Conservation (phyloP, 2,329 filamentous ascomycete species). For the Raffaelea ambrosiae region DNA sequence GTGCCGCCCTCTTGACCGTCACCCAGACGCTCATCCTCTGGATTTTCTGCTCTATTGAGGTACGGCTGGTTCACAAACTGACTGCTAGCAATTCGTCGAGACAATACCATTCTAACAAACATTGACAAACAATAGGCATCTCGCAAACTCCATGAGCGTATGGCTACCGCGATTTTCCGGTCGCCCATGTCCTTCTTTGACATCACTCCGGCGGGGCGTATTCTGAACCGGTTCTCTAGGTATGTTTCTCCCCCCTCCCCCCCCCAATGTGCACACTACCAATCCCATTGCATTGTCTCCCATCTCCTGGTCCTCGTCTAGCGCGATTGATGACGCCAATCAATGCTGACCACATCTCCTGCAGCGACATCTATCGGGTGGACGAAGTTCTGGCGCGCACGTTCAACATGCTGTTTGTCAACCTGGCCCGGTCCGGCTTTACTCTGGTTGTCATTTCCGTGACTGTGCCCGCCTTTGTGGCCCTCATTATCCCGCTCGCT, state of each 20-base stretch:
- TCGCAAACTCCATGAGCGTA: constrained; percentile 89
- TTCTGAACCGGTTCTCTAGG: constrained; percentile 94
- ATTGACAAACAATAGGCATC: constrained; percentile 53
- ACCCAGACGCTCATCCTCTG: constrained; percentile 90
- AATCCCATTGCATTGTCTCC: background rate
- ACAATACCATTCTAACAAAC: no score
- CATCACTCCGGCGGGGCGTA: constrained; percentile 90
- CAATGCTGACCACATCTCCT: background rate
- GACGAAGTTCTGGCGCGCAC: constrained; percentile 92
- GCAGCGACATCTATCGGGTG: constrained; percentile 67
- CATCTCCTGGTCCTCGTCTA: no score
- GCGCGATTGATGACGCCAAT: no score
- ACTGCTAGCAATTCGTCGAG: no score
- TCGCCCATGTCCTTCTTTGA: constrained; percentile 99
- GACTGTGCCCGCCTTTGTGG: constrained; percentile 70
- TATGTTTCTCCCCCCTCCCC: constrained; percentile 28
- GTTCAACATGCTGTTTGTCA: constrained; percentile 93
- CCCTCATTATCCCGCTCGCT: constrained; percentile 72
- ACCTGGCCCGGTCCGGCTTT: constrained; percentile 66
- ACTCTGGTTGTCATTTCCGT: constrained; percentile 80
- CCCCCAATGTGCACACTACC: no score
- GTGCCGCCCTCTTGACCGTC: constrained; percentile 75
- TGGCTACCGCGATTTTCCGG: constrained; percentile 95
- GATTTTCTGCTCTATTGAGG: constrained; percentile 99
- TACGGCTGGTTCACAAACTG: no score